Evolutionary conservation across 73 alveolate species (phyloP), one percentile per base, ranked within the genome.

Genomic region (Paramecium octaurelia): DNA sequence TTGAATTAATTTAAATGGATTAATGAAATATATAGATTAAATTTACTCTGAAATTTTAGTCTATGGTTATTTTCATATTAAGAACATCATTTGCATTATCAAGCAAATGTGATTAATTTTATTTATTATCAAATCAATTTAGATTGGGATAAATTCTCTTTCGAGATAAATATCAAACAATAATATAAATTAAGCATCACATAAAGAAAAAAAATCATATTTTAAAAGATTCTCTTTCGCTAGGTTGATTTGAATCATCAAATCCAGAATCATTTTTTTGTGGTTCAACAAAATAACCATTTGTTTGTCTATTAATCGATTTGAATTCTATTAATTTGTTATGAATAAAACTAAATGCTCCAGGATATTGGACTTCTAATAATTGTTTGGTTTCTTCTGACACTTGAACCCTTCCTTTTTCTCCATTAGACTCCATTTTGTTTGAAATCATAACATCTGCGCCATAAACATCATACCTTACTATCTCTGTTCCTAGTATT

Each of bases 381-480:
- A 87, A 20, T 40, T 60, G 21, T 58, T 64, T 87, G 2, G 93
- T 87, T 20, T 73, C 70, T n/a, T 87, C 86, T 40, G 80, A 42
- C 0, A 87, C 88, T 58, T 64, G 18, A 36, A 87, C 88, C 64
- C 73, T 87, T 8, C 93, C 93, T 64, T 64, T 64, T 35, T 87
- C 69, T 20, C 93, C 93, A 87, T 87, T 87, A 2, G 93, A 87
- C 42, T 87, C 93, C 93, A 87, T 87, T 64, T 87, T 87, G 23
- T 87, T 87, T 2, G 88, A 50, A 35, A 87, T 38, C 93, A 87
- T 87, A 4, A 87, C 93, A 38, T 87, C 93, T 64, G 93, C 88
- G 31, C 93, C 93, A 38, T 87, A 87, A 64, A 87, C 73, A 40
- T 87, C 93, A 40, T 87, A 87, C 18, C 93, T 87, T 2, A 87